Base-by-base conservation (phyloP, 441 rosid genomes). In the Breynia disticha region DNA sequence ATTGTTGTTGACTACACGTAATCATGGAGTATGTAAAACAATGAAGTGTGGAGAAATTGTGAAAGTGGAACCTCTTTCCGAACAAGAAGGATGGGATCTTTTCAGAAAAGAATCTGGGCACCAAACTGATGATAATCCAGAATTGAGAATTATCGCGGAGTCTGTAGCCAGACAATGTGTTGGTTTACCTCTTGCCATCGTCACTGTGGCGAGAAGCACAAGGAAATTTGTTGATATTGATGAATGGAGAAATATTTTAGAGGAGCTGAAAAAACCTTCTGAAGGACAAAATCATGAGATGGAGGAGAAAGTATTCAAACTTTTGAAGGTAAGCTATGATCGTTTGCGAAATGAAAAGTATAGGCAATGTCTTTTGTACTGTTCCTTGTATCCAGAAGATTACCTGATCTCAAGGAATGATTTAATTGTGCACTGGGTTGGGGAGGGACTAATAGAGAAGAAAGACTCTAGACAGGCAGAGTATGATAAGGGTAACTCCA, bases 61-160 rank as follows among this genome's bases (percentile, higher is more conserved):
- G 9, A 16, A 49, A 42, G 18, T 59, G 11, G 39, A 59, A 21
- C 49, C 49, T 42, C 55, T 59, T 21, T 28, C 52, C 43, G 24
- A 11, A 12, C 5, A 14, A 41, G 55, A 50, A 41, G 48, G 49
- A 42, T 52, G 47, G 19, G 44, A 5, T 16, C 17, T 59, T 4
- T 50, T 59, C 16, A 9, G 2, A 50, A 10, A 47, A 11, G 18
- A 42, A 51, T 20, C 1, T 14, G 55, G 15, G n/a, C n/a, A n/a
- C n/a, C 35, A 22, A 19, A 24, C 16, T 10, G n/a, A n/a, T 19
- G 5, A 5, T 20, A 7, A 12, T 39, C 35, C 42, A 14, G 5
- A 16, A 2, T 20, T 43, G 11, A 48, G 50, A 21, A 50, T 38
- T 17, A 39, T 39, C 41, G 24, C 42, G 4, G 22, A 43, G 18